Evolutionary conservation across 495 filamentous ascomycete genomes (phyloP).

Genomic region (Penicillium ochrochloron): DNA sequence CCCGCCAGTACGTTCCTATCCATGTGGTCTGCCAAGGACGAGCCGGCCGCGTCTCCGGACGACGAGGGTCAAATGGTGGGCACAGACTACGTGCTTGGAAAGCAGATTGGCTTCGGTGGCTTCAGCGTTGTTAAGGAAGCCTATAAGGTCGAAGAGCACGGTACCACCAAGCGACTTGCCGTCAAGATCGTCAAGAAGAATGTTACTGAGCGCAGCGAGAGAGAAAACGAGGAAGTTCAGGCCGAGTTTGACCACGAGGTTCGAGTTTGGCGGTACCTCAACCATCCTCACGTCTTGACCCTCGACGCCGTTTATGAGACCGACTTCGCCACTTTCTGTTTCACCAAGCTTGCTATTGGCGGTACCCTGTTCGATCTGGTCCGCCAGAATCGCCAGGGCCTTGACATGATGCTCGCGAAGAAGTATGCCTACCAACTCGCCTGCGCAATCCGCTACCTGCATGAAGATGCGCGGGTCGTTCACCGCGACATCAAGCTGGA

Average conservation of each 20-base stretch:
- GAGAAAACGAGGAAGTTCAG: constrained; percentile 71
- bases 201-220: constrained; percentile 57
- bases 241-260: constrained; percentile 78
- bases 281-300: constrained; percentile 66
- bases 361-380: constrained; percentile 75
- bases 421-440: constrained; percentile 72
- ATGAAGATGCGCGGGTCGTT: constrained; percentile 72
- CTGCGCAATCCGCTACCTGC: constrained; percentile 70
- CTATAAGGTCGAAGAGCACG: constrained; percentile 63
- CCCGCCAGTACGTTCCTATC: constrained; percentile 64
- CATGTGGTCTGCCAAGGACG: constrained; percentile 55
- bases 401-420: constrained; percentile 57
- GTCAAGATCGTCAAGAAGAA: constrained; percentile 77
- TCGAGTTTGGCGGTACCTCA: constrained; percentile 70
- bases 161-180: constrained; percentile 57
- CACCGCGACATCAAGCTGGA: constrained; percentile 80
- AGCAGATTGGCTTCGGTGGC: constrained; percentile 70
- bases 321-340: constrained; percentile 74
- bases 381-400: constrained; percentile 60
- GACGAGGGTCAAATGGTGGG: constrained; percentile 77
- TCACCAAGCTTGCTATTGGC: constrained; percentile 68
- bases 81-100: constrained; percentile 72
- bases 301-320: constrained; percentile 72
- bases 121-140: constrained; percentile 76
- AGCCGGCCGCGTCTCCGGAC: constrained; percentile 58